Conservation (phyloP, 2,329 filamentous ascomycete genomes). For the Thelonectria discophora region DNA sequence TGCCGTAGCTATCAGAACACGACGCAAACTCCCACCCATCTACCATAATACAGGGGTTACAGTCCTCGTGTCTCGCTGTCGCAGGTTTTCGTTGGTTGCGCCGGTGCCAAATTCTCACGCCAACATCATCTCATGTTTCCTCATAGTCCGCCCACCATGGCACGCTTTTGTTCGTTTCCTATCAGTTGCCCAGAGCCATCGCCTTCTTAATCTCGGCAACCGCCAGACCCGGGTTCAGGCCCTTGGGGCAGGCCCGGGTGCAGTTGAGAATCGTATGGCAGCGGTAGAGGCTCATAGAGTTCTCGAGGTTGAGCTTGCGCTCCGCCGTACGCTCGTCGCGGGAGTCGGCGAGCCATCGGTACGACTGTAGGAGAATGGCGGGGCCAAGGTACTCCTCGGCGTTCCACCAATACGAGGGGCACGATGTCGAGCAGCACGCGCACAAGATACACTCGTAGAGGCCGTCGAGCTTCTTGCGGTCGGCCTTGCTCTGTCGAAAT, state of each 20-base stretch:
- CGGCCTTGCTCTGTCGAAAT: slow-evolving; percentile 87
- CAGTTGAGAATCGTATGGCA: slow-evolving; percentile 99
- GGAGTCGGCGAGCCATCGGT: slow-evolving; percentile 95
- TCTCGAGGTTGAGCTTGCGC: slow-evolving; percentile 92
- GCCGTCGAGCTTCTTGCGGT: slow-evolving; percentile 96
- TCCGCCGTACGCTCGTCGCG: slow-evolving; percentile 89
- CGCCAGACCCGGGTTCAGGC: slow-evolving; percentile 91
- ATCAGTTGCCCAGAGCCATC: slow-evolving; percentile 71
- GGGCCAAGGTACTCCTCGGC: slow-evolving; percentile 97
- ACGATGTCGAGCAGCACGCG: slow-evolving; percentile 98
- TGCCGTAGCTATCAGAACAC: slow-evolving; percentile 40
- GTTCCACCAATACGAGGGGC: slow-evolving; percentile 99
- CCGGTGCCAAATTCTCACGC: slow-evolving; percentile 31
- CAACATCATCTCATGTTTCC: slow-evolving; percentile 29
- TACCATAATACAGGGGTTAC: slow-evolving; percentile 43
- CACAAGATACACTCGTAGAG: slow-evolving; percentile 99
- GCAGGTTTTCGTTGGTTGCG: slow-evolving; percentile 27
- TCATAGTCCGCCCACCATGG: slow-evolving; percentile 13
- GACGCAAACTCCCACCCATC: slow-evolving; percentile 40
- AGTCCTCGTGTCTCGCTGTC: slow-evolving; percentile 39
- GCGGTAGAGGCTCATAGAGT: slow-evolving; percentile 98
- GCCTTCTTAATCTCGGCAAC: slow-evolving; percentile 99
- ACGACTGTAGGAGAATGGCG: slow-evolving; percentile 95
- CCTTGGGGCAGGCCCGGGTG: slow-evolving; percentile 97
- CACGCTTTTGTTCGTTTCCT: slow-evolving; percentile 17